These are phyloP conservation scores for Fraxinus pennsylvanica DNA, from an alignment of 257 asterid genomes.

Conservation along the genomic window DNA sequence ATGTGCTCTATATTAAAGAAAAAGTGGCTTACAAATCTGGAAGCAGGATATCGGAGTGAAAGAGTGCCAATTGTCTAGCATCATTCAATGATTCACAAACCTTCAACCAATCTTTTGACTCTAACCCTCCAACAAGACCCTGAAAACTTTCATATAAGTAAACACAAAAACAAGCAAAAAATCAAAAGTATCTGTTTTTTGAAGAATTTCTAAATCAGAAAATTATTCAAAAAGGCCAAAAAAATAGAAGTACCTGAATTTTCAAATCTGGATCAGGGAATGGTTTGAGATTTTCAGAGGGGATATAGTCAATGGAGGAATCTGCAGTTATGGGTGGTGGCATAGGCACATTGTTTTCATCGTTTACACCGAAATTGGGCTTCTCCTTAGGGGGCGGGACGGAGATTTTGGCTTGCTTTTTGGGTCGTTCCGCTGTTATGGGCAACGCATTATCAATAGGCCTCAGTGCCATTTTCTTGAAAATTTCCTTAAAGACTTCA, in stretches of 20 bases:
- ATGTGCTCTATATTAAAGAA: not conserved
- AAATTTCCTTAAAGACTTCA: slow-evolving; percentile 23
- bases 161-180: not conserved
- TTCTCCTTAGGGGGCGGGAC: slow-evolving; percentile 43
- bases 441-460: slow-evolving; percentile 79
- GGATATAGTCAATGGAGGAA: slow-evolving; percentile 67
- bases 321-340: slow-evolving; percentile 40
- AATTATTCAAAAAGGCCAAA: not conserved
- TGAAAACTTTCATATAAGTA: slow-evolving; percentile 13
- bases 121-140: slow-evolving; percentile 85
- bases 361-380: slow-evolving; percentile 52
- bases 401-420: slow-evolving; percentile 62
- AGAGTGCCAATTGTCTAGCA: slow-evolving; percentile 68
- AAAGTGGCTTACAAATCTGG: slow-evolving; percentile 64
- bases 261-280: slow-evolving; percentile 59
- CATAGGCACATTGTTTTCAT: slow-evolving; percentile 66
- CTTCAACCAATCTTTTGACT: slow-evolving; percentile 93
- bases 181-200: not conserved
- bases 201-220: not conserved
- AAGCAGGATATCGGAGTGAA: slow-evolving; percentile 61
- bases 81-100: slow-evolving; percentile 87
- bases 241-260: slow-evolving; percentile 50
- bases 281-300: slow-evolving; percentile 64
- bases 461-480: slow-evolving; percentile 73
- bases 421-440: slow-evolving; percentile 62